These are phyloP conservation scores for Barnettozyma sucrosica DNA, from an alignment of 805 yeast species.

Conservation along the genomic window DNA sequence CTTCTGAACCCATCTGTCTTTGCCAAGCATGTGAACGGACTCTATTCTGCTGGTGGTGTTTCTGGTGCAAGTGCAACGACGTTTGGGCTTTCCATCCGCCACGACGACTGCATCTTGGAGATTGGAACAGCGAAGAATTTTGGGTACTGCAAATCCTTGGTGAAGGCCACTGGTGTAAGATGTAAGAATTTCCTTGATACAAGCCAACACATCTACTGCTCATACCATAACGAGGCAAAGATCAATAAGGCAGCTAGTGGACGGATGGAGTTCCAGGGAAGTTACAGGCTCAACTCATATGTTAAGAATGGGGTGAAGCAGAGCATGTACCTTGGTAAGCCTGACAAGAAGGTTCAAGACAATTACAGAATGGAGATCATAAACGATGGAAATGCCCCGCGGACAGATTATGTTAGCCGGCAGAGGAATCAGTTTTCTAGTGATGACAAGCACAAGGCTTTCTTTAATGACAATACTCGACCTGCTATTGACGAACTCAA, in stretches of 20 bases:
- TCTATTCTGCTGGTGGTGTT: neutral
- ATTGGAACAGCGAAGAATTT: slow-evolving; percentile 66
- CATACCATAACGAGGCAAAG: slow-evolving; percentile 60
- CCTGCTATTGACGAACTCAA: slow-evolving; percentile 22
- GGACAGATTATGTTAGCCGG: slow-evolving; percentile 19
- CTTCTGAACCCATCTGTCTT: slow-evolving; percentile 68
- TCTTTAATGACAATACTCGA: slow-evolving; percentile 36
- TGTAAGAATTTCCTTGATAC: slow-evolving; percentile 62
- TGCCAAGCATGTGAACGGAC: slow-evolving; percentile 15
- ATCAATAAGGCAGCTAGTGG: slow-evolving; percentile 47
- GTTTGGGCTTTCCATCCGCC: slow-evolving; percentile 52
- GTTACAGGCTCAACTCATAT: slow-evolving; percentile 46
- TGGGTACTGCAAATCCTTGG: slow-evolving; percentile 49
- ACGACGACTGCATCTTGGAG: slow-evolving; percentile 54
- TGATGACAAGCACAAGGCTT: slow-evolving; percentile 41
- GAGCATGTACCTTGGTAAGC: slow-evolving; percentile 35
- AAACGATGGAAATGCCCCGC: slow-evolving; percentile 23
- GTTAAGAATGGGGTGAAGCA: slow-evolving; percentile 43
- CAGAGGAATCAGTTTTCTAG: slow-evolving; percentile 34
- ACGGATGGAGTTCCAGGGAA: slow-evolving; percentile 72
- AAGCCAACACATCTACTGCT: slow-evolving; percentile 52
- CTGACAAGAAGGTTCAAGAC: slow-evolving; percentile 24
- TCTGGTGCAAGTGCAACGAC: slow-evolving; percentile 16
- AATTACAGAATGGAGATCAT: slow-evolving; percentile 23
- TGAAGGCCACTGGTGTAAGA: slow-evolving; percentile 39